These are phyloP conservation scores for Coemansia erecta DNA, from an alignment of 192 early-diverging fungal genomes.

Conservation along the genomic window DNA sequence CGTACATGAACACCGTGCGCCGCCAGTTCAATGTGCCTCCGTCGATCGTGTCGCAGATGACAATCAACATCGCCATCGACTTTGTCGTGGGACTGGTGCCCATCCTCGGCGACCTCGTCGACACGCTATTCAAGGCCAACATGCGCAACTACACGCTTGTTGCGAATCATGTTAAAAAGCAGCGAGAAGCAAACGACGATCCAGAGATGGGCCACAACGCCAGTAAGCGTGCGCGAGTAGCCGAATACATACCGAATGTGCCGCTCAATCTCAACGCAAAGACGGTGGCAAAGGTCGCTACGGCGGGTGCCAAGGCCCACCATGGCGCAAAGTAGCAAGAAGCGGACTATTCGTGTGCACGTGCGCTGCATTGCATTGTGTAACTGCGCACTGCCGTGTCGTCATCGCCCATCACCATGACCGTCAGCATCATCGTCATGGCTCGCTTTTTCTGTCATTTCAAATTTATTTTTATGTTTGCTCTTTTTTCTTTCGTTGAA, in stretches of 20 bases:
- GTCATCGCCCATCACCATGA: no score
- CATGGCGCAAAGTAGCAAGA: background rate
- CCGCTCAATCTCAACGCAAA: slow-evolving; percentile 5
- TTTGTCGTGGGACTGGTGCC: slow-evolving; percentile 46
- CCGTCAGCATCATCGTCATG: no score
- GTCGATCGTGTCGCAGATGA: slow-evolving; percentile 38
- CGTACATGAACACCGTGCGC: slow-evolving; percentile 29
- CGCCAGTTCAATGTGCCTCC: slow-evolving; percentile 27
- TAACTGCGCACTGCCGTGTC: no score
- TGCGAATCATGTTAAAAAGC: slow-evolving; percentile 24
- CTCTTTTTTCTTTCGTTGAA: no score
- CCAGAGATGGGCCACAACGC: slow-evolving; percentile 14
- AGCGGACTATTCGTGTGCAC: no score
- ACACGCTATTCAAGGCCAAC: slow-evolving; percentile 49
- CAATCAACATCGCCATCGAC: slow-evolving; percentile 44
- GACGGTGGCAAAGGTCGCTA: background rate
- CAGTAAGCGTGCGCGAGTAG: background rate
- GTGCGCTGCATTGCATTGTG: no score
- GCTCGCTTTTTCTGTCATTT: no score
- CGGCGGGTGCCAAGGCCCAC: background rate
- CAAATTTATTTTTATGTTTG: no score
- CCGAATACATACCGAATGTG: background rate
- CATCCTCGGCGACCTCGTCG: slow-evolving; percentile 49
- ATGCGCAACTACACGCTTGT: slow-evolving; percentile 43
- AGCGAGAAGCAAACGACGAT: slow-evolving; percentile 6